phyloP scores from a whole-genome alignment of 2,329 filamentous ascomycete species.

The Diaporthe australafricana region DNA sequence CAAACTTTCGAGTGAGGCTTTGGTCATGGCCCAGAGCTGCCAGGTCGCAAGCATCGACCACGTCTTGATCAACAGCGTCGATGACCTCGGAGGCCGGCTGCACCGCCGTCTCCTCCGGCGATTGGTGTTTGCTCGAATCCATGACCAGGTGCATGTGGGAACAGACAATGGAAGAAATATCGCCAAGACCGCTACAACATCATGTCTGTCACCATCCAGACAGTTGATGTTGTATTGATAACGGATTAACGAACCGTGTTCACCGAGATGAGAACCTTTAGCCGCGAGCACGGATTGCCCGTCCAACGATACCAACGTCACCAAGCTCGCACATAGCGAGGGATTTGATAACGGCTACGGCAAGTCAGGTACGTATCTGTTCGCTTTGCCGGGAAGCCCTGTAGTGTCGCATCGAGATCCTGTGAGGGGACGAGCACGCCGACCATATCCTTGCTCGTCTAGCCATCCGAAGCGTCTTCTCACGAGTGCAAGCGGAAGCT shows the following conservation, averaged over 20 bases:
- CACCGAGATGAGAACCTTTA: not conserved
- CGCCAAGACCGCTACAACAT: not conserved
- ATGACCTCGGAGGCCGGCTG: not conserved
- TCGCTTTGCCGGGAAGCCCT: not conserved
- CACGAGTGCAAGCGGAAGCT: not conserved
- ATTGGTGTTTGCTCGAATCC: not conserved
- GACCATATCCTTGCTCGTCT: not conserved
- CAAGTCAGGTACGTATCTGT: not conserved
- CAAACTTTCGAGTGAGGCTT: constrained; percentile 59
- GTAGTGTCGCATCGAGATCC: constrained; percentile 19
- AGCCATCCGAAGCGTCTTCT: not conserved
- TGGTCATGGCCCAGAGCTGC: constrained; percentile 55
- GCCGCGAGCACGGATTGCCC: not conserved
- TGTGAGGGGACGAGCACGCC: not conserved
- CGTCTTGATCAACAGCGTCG: constrained; percentile 24
- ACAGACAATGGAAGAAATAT: not conserved
- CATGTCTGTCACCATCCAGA: not conserved
- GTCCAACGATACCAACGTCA: not conserved
- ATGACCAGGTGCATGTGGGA: not conserved
- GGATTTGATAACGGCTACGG: constrained; percentile 12
- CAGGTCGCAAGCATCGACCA: constrained; percentile 52
- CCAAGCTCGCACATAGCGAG: not conserved
- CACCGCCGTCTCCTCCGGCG: not conserved
- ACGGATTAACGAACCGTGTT: too few species aligned
- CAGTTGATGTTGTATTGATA: not conserved